A percentile compares a stretch with the other conserved stretches of the same genome.
Evolutionary conservation across 805 yeast genomes (phyloP).

Genomic region (Ogataea angusta): DNA sequence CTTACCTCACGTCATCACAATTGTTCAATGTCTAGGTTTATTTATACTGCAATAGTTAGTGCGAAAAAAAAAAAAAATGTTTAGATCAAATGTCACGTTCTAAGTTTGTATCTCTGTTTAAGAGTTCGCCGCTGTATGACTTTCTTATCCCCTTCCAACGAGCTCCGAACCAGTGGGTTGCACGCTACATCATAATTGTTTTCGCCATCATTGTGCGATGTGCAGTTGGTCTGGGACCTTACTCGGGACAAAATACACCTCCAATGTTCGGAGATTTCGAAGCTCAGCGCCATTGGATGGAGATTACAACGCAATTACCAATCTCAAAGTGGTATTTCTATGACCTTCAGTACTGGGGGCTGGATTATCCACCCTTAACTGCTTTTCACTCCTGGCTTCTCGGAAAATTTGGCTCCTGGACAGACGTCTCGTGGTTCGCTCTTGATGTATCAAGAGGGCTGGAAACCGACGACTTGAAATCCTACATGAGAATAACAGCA

Average conservation of each 20-base stretch:
- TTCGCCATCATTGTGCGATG: constrained; percentile 74
- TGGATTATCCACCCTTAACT: constrained; percentile 95
- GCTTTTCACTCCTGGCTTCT: constrained; percentile 86
- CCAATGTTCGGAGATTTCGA: constrained; percentile 96
- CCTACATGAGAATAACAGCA: constrained; percentile 82
- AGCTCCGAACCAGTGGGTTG: constrained; percentile 89
- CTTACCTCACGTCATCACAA: too few relatives aligned
- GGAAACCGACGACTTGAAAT: constrained; percentile 65
- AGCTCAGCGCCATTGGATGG: constrained; percentile 98
- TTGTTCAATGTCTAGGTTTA: too few relatives aligned
- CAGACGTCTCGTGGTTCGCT: constrained; percentile 73
- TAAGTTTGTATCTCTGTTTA: constrained; percentile 33
- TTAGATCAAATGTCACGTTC: constrained; percentile 6
- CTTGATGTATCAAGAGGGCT: constrained; percentile 70
- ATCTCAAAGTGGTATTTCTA: constrained; percentile 80
- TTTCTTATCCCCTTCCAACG: constrained; percentile 74
- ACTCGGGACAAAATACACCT: constrained; percentile 65
- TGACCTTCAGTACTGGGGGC: constrained; percentile 91
- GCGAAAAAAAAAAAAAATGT: background rate
- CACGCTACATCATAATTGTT: constrained; percentile 68
- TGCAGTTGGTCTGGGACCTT: constrained; percentile 87
- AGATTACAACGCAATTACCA: constrained; percentile 76
- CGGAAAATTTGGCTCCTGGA: constrained; percentile 66
- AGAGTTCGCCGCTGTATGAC: constrained; percentile 67
- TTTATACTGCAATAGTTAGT: too few relatives aligned